Evolutionary conservation across 2,329 filamentous ascomycete genomes (phyloP).

Genomic region (Thyridium curvatum): DNA sequence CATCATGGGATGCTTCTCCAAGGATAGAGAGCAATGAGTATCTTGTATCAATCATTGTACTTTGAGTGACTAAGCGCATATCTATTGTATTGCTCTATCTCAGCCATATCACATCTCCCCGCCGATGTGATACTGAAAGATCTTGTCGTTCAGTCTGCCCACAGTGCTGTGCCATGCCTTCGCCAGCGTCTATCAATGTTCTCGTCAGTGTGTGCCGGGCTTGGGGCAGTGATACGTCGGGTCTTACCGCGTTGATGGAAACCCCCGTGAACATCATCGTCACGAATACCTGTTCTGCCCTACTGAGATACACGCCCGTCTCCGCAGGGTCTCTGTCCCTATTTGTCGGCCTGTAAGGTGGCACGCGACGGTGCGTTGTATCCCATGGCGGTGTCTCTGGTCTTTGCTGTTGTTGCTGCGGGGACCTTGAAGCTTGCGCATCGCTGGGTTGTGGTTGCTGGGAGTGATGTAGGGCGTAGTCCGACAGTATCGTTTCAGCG

Average conservation of each 20-base stretch:
- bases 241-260: conserved; percentile 9
- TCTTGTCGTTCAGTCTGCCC: conserved; percentile 38
- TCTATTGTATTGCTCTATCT: neutral
- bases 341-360: conserved; percentile 14
- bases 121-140: conserved; percentile 46
- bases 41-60: no score
- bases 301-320: conserved; percentile 10
- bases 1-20: no score
- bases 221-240: no score
- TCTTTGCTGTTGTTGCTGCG: neutral
- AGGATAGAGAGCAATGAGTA: no score
- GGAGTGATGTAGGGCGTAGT: conserved; percentile 1
- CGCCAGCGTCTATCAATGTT: conserved; percentile 23
- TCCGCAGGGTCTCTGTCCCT: conserved; percentile 9
- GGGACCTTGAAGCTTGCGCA: neutral
- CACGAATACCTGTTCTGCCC: conserved; percentile 12
- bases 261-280: conserved; percentile 16
- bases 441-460: neutral
- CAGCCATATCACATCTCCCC: conserved; percentile 36
- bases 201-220: conserved; percentile 3
- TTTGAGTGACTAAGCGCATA: no score
- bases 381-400: conserved; percentile 11
- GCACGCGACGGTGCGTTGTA: conserved; percentile 13
- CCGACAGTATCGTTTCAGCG: neutral
- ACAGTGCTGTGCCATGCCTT: conserved; percentile 43